These are phyloP conservation scores for Sinapis alba DNA, from an alignment of 441 rosid genomes.

Conservation along the genomic window DNA sequence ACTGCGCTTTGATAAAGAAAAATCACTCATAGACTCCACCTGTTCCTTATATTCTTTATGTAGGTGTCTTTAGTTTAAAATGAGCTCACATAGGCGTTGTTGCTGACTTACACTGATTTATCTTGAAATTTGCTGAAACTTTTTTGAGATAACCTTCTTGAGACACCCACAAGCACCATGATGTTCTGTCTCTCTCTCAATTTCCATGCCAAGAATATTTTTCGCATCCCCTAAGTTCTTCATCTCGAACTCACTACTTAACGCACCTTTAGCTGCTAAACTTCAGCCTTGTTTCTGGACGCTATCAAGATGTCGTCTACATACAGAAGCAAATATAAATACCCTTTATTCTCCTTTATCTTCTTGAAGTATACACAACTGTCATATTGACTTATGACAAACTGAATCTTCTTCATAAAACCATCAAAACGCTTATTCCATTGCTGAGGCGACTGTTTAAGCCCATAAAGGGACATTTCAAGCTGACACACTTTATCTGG, in stretches of 20 bases:
- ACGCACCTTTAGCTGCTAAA: not conserved
- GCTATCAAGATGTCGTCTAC: not conserved
- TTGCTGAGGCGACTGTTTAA: not conserved
- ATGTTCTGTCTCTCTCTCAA: not conserved
- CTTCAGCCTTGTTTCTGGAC: not conserved
- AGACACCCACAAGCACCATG: not conserved
- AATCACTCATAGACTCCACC: not conserved
- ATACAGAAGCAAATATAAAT: not conserved
- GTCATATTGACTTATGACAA: not conserved
- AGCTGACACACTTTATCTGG: not conserved
- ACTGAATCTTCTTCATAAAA: not conserved
- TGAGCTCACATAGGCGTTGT: not conserved
- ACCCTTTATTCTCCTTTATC: not conserved
- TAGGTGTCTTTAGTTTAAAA: not conserved
- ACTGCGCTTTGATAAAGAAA: not conserved
- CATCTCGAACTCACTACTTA: not conserved
- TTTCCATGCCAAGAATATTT: not conserved
- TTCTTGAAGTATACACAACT: not conserved
- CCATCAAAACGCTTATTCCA: not conserved
- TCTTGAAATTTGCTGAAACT: not conserved
- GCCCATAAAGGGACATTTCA: not conserved
- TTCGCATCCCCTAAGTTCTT: not conserved
- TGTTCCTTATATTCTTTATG: not conserved
- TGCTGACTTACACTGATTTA: not conserved
- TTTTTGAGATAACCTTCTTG: not conserved